Conservation (phyloP, 768 basidiomycete genomes). For the Rhodotorula diobovata region DNA sequence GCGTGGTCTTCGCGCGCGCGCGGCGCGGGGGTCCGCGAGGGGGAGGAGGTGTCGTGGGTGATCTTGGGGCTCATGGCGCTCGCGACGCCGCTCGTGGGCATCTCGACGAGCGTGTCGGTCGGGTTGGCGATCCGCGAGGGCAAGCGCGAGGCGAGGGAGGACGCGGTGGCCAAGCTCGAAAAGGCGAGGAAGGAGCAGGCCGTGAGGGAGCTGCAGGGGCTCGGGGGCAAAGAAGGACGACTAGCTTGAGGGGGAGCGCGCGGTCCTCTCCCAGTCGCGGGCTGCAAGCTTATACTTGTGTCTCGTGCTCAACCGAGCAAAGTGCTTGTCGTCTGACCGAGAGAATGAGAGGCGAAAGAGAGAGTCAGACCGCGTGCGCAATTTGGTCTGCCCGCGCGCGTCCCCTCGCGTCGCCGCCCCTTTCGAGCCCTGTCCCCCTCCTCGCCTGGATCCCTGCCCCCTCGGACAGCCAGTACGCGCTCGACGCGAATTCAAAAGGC, state of each 20-base stretch:
- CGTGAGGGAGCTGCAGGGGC: neutral
- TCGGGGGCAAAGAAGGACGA: neutral
- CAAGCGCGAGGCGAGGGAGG: constrained; percentile 15
- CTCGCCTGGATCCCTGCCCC: no score
- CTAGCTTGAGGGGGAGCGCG: neutral
- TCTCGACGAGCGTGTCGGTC: neutral
- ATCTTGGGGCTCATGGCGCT: neutral
- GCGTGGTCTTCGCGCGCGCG: neutral
- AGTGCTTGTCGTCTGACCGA: no score
- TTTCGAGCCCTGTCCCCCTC: no score
- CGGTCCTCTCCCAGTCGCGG: neutral
- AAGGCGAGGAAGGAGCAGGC: constrained; percentile 3
- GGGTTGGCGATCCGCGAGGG: constrained; percentile 27
- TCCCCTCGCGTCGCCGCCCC: no score
- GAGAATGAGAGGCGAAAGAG: neutral
- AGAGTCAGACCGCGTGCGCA: neutral
- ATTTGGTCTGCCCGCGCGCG: no score
- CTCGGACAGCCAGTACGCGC: neutral
- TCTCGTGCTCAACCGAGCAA: no score
- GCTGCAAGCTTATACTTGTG: no score
- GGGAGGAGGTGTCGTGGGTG: neutral
- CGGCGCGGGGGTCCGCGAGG: neutral
- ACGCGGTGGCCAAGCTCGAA: constrained; percentile 6
- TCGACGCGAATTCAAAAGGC: neutral
- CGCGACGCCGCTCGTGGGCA: constrained; percentile 23